phyloP scores from a whole-genome alignment of 2,329 filamentous ascomycete genomes.

The Intubia oerlemansii region DNA sequence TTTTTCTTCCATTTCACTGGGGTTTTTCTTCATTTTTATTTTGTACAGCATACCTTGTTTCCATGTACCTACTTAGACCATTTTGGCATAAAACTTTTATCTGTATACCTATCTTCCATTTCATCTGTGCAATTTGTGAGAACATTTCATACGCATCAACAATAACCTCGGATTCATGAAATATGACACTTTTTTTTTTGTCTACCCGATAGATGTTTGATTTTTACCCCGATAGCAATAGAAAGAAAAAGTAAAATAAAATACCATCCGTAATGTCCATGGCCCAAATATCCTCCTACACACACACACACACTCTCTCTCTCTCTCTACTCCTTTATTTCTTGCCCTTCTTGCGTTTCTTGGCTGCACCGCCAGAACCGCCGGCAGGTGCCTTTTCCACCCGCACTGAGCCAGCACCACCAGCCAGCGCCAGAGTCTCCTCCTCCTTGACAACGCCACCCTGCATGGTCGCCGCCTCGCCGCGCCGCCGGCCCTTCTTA shows the following conservation, averaged over 20 bases:
- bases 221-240: background rate
- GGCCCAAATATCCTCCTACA: no score
- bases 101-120: no score
- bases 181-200: no score
- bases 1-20: slow-evolving; percentile 1
- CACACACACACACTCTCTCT: no score
- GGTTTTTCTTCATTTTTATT: background rate
- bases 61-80: background rate
- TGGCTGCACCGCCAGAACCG: slow-evolving; percentile 9
- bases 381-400: slow-evolving; percentile 34
- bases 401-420: slow-evolving; percentile 39
- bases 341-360: slow-evolving; percentile 24
- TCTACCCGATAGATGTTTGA: no score
- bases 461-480: slow-evolving; percentile 57
- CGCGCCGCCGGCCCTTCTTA: slow-evolving; percentile 50
- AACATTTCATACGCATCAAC: no score
- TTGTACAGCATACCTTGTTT: no score
- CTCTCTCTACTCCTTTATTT: slow-evolving; percentile 6
- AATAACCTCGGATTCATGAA: no score
- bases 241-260: background rate
- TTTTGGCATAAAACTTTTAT: background rate
- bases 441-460: slow-evolving; percentile 64
- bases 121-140: no score
- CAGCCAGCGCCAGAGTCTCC: slow-evolving; percentile 40
- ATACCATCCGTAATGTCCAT: no score